phyloP scores from a whole-genome alignment of 2,329 filamentous ascomycete species.

The Mariannaea elegans region DNA sequence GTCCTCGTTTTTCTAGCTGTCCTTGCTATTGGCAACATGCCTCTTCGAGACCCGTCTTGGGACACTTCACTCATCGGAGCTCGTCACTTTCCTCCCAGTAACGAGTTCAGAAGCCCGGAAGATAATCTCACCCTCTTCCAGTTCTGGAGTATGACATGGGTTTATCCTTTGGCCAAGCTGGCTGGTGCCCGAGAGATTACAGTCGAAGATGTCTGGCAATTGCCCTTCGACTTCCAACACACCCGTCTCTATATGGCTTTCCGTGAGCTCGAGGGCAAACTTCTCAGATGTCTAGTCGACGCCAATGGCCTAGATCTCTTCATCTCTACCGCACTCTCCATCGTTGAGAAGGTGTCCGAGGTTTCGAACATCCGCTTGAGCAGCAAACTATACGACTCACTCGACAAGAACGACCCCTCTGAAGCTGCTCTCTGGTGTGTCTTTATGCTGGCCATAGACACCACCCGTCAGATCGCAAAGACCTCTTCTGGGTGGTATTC shows the following conservation, averaged over 20 bases:
- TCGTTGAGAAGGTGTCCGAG: constrained; percentile 57
- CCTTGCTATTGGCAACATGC: constrained; percentile 48
- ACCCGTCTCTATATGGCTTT: constrained; percentile 77
- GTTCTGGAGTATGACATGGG: constrained; percentile 87
- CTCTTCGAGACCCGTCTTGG: constrained; percentile 48
- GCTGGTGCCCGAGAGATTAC: constrained; percentile 73
- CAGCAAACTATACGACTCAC: constrained; percentile 46
- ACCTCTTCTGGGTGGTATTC: constrained; percentile 74
- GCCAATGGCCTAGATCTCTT: constrained; percentile 84
- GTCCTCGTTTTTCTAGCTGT: constrained; percentile 38
- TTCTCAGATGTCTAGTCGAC: constrained; percentile 72
- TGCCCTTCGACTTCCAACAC: constrained; percentile 86
- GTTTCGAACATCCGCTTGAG: constrained; percentile 51
- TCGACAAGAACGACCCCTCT: constrained; percentile 41
- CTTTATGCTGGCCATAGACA: constrained; percentile 47
- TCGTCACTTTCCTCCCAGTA: constrained; percentile 37
- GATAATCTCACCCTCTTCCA: constrained; percentile 83
- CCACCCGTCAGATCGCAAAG: constrained; percentile 46
- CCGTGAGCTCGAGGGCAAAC: constrained; percentile 74
- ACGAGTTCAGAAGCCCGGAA: constrained; percentile 73
- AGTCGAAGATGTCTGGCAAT: constrained; percentile 82
- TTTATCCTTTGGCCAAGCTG: constrained; percentile 74
- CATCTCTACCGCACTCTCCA: constrained; percentile 70
- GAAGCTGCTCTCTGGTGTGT: constrained; percentile 49
- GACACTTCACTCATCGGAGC: constrained; percentile 44